A percentile compares a stretch with the other conserved stretches of the same genome.
Conservation (phyloP, 2,329 filamentous ascomycete species). For the Lecanoromycetidae sp. region DNA sequence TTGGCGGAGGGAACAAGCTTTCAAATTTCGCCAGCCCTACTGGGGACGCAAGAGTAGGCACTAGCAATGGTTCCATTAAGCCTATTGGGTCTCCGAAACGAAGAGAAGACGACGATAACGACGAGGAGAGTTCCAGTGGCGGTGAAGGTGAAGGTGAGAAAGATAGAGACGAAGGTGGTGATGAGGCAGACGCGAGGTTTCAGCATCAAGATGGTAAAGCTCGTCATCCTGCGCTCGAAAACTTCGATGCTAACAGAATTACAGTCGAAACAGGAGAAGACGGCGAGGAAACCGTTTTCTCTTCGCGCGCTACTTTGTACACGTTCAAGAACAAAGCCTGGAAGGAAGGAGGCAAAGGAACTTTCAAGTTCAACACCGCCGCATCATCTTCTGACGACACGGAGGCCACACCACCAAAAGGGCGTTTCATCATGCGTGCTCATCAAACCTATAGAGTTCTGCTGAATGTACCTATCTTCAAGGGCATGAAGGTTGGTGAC, state of each 20-base stretch:
- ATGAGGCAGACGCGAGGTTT: conserved; percentile 39
- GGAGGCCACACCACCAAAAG: conserved; percentile 33
- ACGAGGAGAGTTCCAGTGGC: conserved; percentile 40
- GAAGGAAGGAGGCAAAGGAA: conserved; percentile 80
- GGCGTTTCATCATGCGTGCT: conserved; percentile 78
- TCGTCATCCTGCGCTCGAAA: conserved; percentile 12
- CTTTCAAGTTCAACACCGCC: conserved; percentile 71
- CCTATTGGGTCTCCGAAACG: conserved; percentile 54
- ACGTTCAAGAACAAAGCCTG: conserved; percentile 63
- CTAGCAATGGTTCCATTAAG: conserved; percentile 29
- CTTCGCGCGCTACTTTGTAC: conserved; percentile 69
- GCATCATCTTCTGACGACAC: conserved; percentile 45
- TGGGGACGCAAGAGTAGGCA: conserved; percentile 24
- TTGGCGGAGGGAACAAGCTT: conserved; percentile 38
- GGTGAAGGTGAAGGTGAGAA: conserved; percentile 40
- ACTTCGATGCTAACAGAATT: conserved; percentile 23
- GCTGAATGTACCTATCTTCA: conserved; percentile 70
- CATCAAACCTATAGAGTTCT: conserved; percentile 80
- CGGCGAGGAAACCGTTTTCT: conserved; percentile 60
- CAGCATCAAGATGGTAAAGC: conserved; percentile 55
- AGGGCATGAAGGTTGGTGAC: conserved; percentile 67
- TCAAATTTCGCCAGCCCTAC: conserved; percentile 58
- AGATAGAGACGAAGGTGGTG: conserved; percentile 35
- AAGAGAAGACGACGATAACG: conserved; percentile 30
- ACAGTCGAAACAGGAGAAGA: conserved; percentile 79